Base-by-base conservation (phyloP, 2,329 filamentous ascomycete genomes). In the Talaromyces piceae region DNA sequence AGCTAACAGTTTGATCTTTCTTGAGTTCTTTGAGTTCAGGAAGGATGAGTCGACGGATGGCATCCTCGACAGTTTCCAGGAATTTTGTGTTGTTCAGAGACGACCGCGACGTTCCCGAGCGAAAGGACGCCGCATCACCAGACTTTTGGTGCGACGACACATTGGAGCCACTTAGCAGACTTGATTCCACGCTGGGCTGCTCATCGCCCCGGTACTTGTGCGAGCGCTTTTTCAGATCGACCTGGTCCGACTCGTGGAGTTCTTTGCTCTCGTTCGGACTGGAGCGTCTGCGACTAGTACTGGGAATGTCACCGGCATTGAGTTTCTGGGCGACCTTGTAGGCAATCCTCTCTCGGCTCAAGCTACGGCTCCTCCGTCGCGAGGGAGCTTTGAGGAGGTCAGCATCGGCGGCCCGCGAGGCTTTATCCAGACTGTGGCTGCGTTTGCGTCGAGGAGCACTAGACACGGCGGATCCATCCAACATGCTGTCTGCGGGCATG, bases 61-160 rank as follows among this genome's bases (percentile, higher is more conserved):
- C 90, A 70, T 95, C 90, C 70, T 96, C 91, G 3, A 96, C 91
- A 0, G 90, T 93, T 62, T 93, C 88, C 2, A 96, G 78, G 2
- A 96, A 73, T 64, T 89, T 93, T 0, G 91, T 91, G 62, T 96
- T 95, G 70, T 94, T 95, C 66, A 94, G 88, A 0, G 88, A 91
- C 3, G 88, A 88, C 53, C 78, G 79, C 16, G 78, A 80, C 8
- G 51, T 53, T 30, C 77, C 77, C 26, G 81, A 83, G 31, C 74
- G 74, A 57, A 79, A 78, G 7, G 83, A 86, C 54, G 78, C 76
- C 49, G 76, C 71, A 59, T 82, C 78, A 13, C 72, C 75, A 37
- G 79, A 80, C 55, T 74, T 74, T 30, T 76, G 75, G 58, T 78
- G 79, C 9, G 73, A 66, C 53, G 72, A 75, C 50, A 80, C 63